Conservation (phyloP, 2,329 filamentous ascomycete genomes). For the Diaporthe caulivora region DNA sequence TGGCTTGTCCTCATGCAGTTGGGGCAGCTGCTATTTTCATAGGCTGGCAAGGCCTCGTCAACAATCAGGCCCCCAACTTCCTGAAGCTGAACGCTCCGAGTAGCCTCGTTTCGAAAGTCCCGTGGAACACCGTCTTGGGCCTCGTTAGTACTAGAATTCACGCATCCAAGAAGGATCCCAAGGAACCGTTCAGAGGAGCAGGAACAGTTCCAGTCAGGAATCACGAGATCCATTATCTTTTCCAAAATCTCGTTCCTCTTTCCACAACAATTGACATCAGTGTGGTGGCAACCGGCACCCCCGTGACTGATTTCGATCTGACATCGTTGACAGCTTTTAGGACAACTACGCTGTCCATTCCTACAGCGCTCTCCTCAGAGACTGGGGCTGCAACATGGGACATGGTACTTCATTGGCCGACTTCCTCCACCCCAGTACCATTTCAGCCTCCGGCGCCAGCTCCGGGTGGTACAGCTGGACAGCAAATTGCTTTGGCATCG, state of each 20-base stretch:
- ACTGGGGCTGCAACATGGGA: neutral
- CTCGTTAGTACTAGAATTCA: conserved; percentile 4
- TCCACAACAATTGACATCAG: neutral
- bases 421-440: neutral
- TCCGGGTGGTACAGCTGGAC: neutral
- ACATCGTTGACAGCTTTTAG: neutral
- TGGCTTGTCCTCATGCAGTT: neutral
- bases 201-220: neutral
- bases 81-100: neutral
- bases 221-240: neutral
- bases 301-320: neutral
- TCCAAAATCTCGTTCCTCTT: neutral
- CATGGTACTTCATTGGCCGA: neutral
- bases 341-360: neutral
- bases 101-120: neutral
- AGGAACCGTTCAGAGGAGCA: neutral
- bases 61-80: neutral
- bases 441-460: neutral
- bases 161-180: neutral
- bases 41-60: neutral
- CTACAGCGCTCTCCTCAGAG: neutral
- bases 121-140: neutral
- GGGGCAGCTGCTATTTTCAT: neutral
- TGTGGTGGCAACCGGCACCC: neutral
- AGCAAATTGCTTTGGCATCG: neutral